These are phyloP conservation scores for Lyophyllum decastes DNA, from an alignment of 768 basidiomycete genomes.

Conservation along the genomic window DNA sequence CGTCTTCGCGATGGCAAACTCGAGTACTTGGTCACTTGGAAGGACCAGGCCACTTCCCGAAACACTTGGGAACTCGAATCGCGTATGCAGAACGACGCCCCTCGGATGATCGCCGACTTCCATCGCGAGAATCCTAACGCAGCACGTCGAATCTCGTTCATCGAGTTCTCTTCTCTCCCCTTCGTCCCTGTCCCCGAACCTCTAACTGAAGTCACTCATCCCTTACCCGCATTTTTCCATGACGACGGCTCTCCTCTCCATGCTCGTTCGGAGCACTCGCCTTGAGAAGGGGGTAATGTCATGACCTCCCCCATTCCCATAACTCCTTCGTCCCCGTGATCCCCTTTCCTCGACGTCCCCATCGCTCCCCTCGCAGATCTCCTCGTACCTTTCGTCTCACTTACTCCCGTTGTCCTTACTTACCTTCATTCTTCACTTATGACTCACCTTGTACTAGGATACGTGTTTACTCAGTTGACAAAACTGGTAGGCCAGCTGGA, in stretches of 20 bases:
- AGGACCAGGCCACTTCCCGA: neutral
- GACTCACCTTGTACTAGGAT: too few species aligned
- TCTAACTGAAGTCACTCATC: neutral
- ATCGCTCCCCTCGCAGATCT: too few species aligned
- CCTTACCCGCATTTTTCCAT: neutral
- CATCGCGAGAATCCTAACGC: neutral
- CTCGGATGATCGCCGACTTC: neutral
- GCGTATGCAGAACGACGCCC: neutral
- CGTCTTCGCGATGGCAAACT: neutral
- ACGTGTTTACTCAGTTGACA: too few species aligned
- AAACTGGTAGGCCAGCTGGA: too few species aligned
- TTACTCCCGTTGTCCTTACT: too few species aligned
- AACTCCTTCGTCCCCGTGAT: slow-evolving; percentile 27
- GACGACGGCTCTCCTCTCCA: too few species aligned
- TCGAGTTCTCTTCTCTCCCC: neutral
- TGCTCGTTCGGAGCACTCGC: neutral
- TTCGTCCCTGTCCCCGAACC: neutral
- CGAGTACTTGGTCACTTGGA: neutral
- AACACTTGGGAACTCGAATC: slow-evolving; percentile 1
- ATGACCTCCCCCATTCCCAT: neutral
- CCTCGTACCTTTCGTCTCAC: too few species aligned
- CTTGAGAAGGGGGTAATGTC: slow-evolving; percentile 3
- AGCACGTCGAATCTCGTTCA: neutral
- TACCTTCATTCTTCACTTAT: too few species aligned
- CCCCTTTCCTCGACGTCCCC: too few species aligned